A percentile compares a stretch with the other conserved stretches of the same genome.
Conservation (phyloP, 768 basidiomycete genomes). For the Cyclocybe aegerita region DNA sequence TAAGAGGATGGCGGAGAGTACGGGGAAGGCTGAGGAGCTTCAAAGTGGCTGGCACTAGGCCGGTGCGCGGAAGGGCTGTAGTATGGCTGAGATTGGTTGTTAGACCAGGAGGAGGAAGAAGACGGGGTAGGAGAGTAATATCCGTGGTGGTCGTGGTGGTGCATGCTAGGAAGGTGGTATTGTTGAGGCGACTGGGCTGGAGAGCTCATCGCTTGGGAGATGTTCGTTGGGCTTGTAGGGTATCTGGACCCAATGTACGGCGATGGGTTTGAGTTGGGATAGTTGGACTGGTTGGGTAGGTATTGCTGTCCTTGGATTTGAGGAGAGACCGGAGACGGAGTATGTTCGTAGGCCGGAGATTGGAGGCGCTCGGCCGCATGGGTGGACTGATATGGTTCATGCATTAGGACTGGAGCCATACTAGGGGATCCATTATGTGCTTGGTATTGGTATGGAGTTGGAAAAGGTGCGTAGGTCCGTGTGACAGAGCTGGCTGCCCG, state of each 20-base stretch:
- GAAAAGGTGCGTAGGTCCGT: constrained; percentile 42
- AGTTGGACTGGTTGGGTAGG: constrained; percentile 10
- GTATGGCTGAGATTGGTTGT: too few species aligned
- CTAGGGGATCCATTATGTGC: constrained; percentile 21
- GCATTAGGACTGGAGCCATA: constrained; percentile 37
- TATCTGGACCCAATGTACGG: constrained; percentile 1
- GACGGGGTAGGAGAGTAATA: constrained; percentile 4
- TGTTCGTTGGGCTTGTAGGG: constrained; percentile 6
- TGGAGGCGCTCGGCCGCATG: constrained; percentile 15
- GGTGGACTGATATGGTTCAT: constrained; percentile 36
- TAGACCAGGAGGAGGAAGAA: constrained; percentile 3
- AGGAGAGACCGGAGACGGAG: constrained; percentile 20
- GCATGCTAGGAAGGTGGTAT: constrained; percentile 2
- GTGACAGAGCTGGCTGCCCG: constrained; percentile 24
- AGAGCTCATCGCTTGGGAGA: neutral
- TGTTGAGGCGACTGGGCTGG: neutral
- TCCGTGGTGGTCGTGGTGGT: constrained; percentile 5
- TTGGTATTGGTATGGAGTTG: constrained; percentile 30
- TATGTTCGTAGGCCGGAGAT: constrained; percentile 17
- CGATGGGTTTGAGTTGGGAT: neutral
- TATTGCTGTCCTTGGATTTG: constrained; percentile 9
- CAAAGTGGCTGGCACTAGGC: too few species aligned
- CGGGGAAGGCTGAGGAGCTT: too few species aligned
- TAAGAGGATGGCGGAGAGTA: too few species aligned
- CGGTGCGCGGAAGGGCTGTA: too few species aligned